Evolutionary conservation across 2,329 filamentous ascomycete genomes (phyloP).

Genomic region (Pseudocercospora musae): DNA sequence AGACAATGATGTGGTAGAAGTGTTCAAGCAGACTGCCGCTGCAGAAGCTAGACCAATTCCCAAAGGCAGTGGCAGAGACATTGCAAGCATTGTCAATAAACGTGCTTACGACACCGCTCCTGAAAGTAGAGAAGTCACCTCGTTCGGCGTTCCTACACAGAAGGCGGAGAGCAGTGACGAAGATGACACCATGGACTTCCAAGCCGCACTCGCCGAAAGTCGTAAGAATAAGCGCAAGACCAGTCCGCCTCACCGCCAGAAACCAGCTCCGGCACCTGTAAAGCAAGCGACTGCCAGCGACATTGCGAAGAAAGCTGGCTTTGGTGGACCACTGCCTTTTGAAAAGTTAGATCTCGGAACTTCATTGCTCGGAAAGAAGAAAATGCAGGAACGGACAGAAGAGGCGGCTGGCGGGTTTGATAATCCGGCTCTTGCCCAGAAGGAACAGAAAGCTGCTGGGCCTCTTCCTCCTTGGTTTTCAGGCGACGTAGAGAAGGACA

Average conservation of each 20-base stretch:
- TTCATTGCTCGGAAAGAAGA: slow-evolving; percentile 53
- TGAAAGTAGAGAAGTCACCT: slow-evolving; percentile 39
- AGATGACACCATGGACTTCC: slow-evolving; percentile 74
- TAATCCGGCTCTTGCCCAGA: slow-evolving; percentile 42
- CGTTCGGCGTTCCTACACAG: slow-evolving; percentile 33
- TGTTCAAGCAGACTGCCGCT: slow-evolving; percentile 46
- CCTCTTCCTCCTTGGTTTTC: slow-evolving; percentile 74
- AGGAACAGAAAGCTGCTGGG: slow-evolving; percentile 43
- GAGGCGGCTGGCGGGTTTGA: slow-evolving; percentile 65
- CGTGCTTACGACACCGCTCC: slow-evolving; percentile 61
- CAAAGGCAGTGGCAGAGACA: slow-evolving; percentile 53
- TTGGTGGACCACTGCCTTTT: slow-evolving; percentile 84
- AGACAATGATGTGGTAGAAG: slow-evolving; percentile 44
- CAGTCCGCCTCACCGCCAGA: slow-evolving; percentile 15
- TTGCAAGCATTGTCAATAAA: slow-evolving; percentile 72
- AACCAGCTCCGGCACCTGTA: slow-evolving; percentile 35
- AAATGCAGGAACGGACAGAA: slow-evolving; percentile 51
- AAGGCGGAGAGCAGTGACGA: slow-evolving; percentile 51
- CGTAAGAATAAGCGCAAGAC: slow-evolving; percentile 44
- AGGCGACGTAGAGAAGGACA: slow-evolving; percentile 57
- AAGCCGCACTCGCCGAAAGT: slow-evolving; percentile 70
- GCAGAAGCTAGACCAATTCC: slow-evolving; percentile 44
- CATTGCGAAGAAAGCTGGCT: slow-evolving; percentile 52
- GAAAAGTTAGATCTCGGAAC: slow-evolving; percentile 72
- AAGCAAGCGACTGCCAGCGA: slow-evolving; percentile 22